These are phyloP conservation scores for Fusarium stilboides DNA, from an alignment of 2,329 filamentous ascomycete genomes.

Conservation along the genomic window DNA sequence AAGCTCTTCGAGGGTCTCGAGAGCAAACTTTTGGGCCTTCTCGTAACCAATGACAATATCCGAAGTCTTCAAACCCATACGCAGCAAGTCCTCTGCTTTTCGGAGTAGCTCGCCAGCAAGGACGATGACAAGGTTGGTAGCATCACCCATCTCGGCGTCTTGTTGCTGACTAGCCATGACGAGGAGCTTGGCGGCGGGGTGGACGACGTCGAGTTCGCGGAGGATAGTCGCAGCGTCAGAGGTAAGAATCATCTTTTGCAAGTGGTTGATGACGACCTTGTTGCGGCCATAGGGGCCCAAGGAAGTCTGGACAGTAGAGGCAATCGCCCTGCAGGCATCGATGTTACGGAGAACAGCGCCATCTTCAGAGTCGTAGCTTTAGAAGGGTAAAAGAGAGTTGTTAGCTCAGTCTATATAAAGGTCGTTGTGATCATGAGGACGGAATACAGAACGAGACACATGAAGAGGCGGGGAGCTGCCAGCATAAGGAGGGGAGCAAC, in stretches of 20 bases:
- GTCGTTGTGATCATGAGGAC: conserved; percentile 9
- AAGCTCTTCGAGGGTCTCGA: conserved; percentile 88
- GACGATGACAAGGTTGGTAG: conserved; percentile 96
- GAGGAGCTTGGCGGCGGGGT: conserved; percentile 95
- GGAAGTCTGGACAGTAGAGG: conserved; percentile 96
- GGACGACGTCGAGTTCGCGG: conserved; percentile 96
- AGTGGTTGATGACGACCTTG: conserved; percentile 99
- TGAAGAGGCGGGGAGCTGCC: conserved; percentile 50
- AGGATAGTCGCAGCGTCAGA: conserved; percentile 98
- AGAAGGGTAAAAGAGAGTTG: conserved; percentile 3
- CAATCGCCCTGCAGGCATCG: conserved; percentile 96
- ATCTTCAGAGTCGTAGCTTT: conserved; percentile 98
- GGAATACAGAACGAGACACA: conserved; percentile 27
- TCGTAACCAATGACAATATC: conserved; percentile 98
- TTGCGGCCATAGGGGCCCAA: conserved; percentile 98
- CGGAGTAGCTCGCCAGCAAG: conserved; percentile 94
- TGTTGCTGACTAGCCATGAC: conserved; percentile 99
- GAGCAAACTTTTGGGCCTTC: conserved; percentile 89
- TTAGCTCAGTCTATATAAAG: conserved; percentile 4
- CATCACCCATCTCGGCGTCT: conserved; percentile 98
- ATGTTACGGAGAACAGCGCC: conserved; percentile 98
- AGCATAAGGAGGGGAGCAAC: conserved; percentile 52
- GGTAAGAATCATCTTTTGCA: conserved; percentile 99
- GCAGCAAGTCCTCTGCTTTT: conserved; percentile 96
- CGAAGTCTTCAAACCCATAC: conserved; percentile 98